Percentiles rank a stretch among this genome's conserved stretches.
Evolutionary conservation across 2,329 filamentous ascomycete genomes (phyloP).

Genomic region (Penicillium palitans): DNA sequence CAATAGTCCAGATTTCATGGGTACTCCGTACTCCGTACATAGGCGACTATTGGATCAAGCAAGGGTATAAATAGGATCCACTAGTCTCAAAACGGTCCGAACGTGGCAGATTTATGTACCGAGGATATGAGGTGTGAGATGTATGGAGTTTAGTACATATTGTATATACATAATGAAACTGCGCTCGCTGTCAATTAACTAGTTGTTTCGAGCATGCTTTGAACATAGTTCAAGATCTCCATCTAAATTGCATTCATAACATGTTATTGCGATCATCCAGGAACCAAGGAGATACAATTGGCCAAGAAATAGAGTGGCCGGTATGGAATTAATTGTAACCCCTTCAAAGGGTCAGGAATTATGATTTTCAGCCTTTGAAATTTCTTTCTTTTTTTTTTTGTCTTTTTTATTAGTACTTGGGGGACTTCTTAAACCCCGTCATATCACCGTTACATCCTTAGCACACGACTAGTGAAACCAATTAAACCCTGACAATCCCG

Average conservation of each 20-base stretch:
- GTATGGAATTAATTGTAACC: conserved; percentile 13
- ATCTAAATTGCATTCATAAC: not conserved
- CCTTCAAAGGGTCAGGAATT: conserved; percentile 4
- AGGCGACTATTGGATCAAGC: not conserved
- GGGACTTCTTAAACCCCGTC: not conserved
- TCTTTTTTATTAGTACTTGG: not conserved
- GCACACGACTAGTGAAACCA: not conserved
- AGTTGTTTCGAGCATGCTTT: not conserved
- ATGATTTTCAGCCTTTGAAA: not conserved
- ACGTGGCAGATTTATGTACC: not conserved
- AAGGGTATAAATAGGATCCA: conserved; percentile 10
- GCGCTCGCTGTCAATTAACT: not conserved
- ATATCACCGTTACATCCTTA: not conserved
- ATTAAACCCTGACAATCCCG: conserved; percentile 11
- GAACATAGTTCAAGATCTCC: not conserved
- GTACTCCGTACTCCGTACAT: not conserved
- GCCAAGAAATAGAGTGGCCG: conserved; percentile 14
- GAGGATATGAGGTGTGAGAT: not conserved
- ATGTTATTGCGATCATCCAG: conserved; percentile 3
- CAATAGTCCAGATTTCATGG: not conserved
- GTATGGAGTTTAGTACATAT: not conserved
- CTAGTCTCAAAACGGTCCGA: not conserved
- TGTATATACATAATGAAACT: not conserved
- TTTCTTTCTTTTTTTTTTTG: not conserved
- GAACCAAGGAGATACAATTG: conserved; percentile 5